These are phyloP conservation scores for Chrysoporthe deuterocubensis DNA, from an alignment of 2,329 filamentous ascomycete species.

Conservation along the genomic window DNA sequence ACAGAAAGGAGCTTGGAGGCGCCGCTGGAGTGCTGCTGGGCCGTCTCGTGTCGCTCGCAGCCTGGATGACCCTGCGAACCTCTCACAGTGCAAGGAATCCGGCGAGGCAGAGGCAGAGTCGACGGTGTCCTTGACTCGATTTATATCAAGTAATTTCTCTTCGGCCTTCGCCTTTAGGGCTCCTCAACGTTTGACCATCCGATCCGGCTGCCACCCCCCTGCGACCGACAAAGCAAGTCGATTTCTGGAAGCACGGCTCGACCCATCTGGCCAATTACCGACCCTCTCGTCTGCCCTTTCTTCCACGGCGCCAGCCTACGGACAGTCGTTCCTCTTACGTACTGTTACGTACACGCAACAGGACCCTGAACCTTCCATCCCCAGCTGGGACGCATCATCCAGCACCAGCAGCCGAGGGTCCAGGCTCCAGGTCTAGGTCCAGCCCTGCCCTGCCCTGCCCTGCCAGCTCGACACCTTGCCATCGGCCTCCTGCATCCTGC, in stretches of 20 bases:
- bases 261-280: slow-evolving; percentile 17
- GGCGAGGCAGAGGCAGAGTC: not conserved
- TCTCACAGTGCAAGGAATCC: not conserved
- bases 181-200: slow-evolving; percentile 2
- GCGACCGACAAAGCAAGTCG: slow-evolving; percentile 2
- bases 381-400: not conserved
- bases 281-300: slow-evolving; percentile 14
- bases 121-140: not conserved
- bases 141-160: not conserved
- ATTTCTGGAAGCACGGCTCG: slow-evolving; percentile 24
- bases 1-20: not conserved
- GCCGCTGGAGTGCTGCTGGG: not conserved
- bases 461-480: slow-evolving; percentile 6
- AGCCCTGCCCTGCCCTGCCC: slow-evolving; percentile 4
- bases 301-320: slow-evolving; percentile 19
- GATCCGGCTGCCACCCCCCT: slow-evolving; percentile 15
- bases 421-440: not conserved
- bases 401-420: not conserved
- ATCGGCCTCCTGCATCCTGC: not conserved
- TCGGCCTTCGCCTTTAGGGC: slow-evolving; percentile 7
- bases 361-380: slow-evolving; percentile 23
- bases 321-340: slow-evolving; percentile 32
- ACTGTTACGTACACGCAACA: slow-evolving; percentile 39
- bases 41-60: not conserved
- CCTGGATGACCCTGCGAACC: not conserved